Conservation (phyloP, 768 basidiomycete genomes). For the Hypholoma sublateritium region DNA sequence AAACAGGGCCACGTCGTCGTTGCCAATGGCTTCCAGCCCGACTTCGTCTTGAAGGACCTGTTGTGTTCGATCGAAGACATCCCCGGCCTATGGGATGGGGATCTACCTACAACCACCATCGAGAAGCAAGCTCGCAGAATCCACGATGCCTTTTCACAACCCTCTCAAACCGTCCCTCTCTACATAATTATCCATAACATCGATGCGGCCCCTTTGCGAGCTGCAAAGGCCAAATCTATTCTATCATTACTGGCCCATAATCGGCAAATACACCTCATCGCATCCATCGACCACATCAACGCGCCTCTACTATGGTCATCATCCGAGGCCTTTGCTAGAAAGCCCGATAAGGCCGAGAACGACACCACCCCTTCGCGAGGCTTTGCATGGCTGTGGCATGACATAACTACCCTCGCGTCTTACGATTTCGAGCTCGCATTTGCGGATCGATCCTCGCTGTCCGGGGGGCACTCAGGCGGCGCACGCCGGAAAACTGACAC, state of each 20-base stretch:
- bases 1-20: constrained; percentile 72
- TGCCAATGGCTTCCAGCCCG: constrained; percentile 76
- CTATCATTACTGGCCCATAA: constrained; percentile 74
- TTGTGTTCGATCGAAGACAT: constrained; percentile 58
- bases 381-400: constrained; percentile 85
- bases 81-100: constrained; percentile 37
- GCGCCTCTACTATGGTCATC: constrained; percentile 83
- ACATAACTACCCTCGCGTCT: constrained; percentile 79
- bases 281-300: constrained; percentile 86
- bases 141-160: constrained; percentile 56
- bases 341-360: constrained; percentile 27
- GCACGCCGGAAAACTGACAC: constrained; percentile 33
- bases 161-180: constrained; percentile 44
- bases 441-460: constrained; percentile 62
- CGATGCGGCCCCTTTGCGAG: constrained; percentile 72
- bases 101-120: constrained; percentile 36
- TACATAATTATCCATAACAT: constrained; percentile 89
- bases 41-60: constrained; percentile 67
- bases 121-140: constrained; percentile 69
- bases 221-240: constrained; percentile 58
- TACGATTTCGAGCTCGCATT: constrained; percentile 79
- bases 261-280: constrained; percentile 77
- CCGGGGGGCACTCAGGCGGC: constrained; percentile 48
- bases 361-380: constrained; percentile 39
- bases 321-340: constrained; percentile 59